Evolutionary conservation across 2,329 filamentous ascomycete species (phyloP), one percentile per base, ranked within the genome.

Genomic region (Mollisiaceae sp.): DNA sequence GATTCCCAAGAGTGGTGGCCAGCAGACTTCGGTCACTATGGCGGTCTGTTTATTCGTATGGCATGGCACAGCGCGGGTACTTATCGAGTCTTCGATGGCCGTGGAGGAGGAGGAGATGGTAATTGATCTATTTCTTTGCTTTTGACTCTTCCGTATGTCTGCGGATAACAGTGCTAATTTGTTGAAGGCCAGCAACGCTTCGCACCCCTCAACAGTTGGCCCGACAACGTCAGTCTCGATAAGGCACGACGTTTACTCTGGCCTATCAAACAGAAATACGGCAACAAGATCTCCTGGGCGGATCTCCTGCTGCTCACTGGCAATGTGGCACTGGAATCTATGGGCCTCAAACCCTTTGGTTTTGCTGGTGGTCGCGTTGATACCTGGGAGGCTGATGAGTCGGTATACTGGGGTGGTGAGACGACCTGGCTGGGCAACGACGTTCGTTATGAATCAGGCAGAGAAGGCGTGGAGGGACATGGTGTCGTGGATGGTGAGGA

Each of bases 241-340:
- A 93, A 93, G 85, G 91, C 90, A 38, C 90, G 91, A 64, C 90
- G 91, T 69, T 85, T 93, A 63, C 81, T 93, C 50, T 92, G 90
- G 89, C 91, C 91, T 64, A 88, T 93, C 81, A 93, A 93, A 86
- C 90, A 92, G 73, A 93, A 93, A 84, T 93, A 93, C 71, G 91
- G 91, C 77, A 87, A 87, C 83, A 92, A 91, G 82, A 90, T 93
- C 78, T 93, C 91, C 0, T 93, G 91, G 91, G 88, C 90, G 27
- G 91, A 93, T 75, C 79, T 93, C 65, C 77, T 90, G 58, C 82
- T 92, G 64, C 84, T 93, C 62, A 85, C 89, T 35, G 91, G 91
- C 70, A 93, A 93, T 76, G 90, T 93, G 18, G 90, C 91, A 56
- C 83, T 93, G 69, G 91, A 93, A 80, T 86, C 85, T 68, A 92